phyloP scores from a whole-genome alignment of 306 rosid genomes.

The Cucumis melo region DNA sequence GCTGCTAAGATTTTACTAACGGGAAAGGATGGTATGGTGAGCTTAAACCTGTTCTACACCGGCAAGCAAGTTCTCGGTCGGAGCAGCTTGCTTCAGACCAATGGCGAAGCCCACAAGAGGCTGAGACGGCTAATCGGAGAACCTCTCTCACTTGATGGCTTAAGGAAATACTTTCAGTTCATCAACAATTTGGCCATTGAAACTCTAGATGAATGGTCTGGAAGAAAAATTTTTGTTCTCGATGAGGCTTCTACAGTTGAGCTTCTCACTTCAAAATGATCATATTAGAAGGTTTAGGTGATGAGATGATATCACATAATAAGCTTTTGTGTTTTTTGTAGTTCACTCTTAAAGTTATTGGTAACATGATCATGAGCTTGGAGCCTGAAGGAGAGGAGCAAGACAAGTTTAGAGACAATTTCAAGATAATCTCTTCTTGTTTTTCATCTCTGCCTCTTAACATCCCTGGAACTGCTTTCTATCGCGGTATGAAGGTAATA shows the following conservation, averaged over 20 bases:
- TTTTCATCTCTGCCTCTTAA: constrained; percentile 78
- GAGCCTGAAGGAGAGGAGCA: constrained; percentile 72
- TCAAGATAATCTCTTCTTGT: constrained; percentile 69
- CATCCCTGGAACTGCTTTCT: constrained; percentile 69
- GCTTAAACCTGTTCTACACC: constrained; percentile 64
- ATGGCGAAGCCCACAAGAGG: constrained; percentile 68
- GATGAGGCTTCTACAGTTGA: constrained; percentile 80
- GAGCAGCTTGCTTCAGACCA: constrained; percentile 67
- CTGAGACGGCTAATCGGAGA: constrained; percentile 62
- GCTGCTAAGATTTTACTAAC: constrained; percentile 65
- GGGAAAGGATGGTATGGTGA: constrained; percentile 73
- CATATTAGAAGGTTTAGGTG: background rate
- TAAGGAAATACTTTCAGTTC: constrained; percentile 60
- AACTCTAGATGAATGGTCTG: constrained; percentile 51
- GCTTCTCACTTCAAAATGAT: constrained; percentile 12
- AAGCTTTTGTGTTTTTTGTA: constrained; percentile 12
- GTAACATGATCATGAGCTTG: constrained; percentile 88
- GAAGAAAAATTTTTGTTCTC: constrained; percentile 41
- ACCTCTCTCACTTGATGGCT: constrained; percentile 67
- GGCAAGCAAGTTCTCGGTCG: constrained; percentile 76
- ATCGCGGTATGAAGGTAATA: constrained; percentile 59
- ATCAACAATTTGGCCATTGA: constrained; percentile 51
- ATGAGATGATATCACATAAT: background rate
- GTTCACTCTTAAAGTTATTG: constrained; percentile 85
- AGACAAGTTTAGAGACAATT: constrained; percentile 64